Conservation (phyloP, 768 basidiomycete genomes). For the Hygrocybe punicea region DNA sequence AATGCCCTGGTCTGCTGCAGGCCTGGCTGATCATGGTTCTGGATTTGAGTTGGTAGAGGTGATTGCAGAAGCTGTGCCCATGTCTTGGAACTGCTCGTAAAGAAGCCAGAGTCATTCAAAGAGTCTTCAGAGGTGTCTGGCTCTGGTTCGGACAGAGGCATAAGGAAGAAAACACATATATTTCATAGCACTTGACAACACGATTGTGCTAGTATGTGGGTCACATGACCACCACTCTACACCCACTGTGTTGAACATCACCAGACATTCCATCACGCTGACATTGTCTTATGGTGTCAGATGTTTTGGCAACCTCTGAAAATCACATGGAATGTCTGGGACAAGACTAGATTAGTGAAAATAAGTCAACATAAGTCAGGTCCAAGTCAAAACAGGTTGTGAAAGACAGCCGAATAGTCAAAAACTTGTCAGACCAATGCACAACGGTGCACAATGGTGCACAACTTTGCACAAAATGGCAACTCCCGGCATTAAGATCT, state of each 20-base stretch:
- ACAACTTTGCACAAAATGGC: too few relatives aligned
- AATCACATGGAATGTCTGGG: background rate
- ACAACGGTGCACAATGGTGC: too few relatives aligned
- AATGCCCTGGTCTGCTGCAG: background rate
- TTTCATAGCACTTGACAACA: background rate
- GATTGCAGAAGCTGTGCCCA: background rate
- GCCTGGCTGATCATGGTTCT: background rate
- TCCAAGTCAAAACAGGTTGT: too few relatives aligned
- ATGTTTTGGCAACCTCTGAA: background rate
- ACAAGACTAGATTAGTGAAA: too few relatives aligned
- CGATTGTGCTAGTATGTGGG: background rate
- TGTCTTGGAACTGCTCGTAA: background rate
- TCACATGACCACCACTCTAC: constrained; percentile 1
- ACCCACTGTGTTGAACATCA: too few relatives aligned
- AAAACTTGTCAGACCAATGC: too few relatives aligned
- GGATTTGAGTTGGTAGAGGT: background rate
- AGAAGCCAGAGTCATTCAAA: background rate
- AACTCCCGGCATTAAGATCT: too few relatives aligned
- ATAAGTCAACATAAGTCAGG: too few relatives aligned
- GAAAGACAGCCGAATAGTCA: too few relatives aligned
- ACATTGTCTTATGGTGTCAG: background rate
- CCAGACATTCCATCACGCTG: background rate
- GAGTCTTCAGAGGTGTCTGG: background rate
- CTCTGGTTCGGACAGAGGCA: background rate
- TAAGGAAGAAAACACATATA: background rate